Conservation (phyloP, 106 monocot species). For the Platanthera zijinensis region DNA sequence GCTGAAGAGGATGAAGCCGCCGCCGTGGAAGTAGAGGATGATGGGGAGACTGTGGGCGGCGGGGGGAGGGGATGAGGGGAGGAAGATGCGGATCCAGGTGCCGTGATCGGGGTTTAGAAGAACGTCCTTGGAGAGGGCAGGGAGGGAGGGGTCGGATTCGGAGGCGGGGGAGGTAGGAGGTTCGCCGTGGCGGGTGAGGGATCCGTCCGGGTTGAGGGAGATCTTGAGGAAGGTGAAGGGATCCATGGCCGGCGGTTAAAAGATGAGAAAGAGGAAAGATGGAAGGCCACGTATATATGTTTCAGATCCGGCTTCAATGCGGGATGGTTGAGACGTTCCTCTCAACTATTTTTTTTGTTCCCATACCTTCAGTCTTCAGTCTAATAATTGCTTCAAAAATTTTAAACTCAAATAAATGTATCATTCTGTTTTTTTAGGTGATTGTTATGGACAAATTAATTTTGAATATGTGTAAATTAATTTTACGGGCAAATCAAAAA, state of each 20-base stretch:
- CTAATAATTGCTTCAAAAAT: no score
- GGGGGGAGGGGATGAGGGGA: conserved; percentile 1
- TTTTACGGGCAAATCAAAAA: no score
- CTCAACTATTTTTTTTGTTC: no score
- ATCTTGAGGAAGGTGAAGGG: conserved; percentile 27
- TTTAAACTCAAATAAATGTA: no score
- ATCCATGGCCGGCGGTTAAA: not conserved
- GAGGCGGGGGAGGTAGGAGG: not conserved
- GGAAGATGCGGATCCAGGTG: conserved; percentile 32
- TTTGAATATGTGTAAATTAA: no score
- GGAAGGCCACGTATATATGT: no score
- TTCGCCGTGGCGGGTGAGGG: conserved; percentile 11
- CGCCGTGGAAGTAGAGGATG: conserved; percentile 28
- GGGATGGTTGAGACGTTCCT: no score
- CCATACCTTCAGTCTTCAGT: no score
- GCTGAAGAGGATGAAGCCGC: conserved; percentile 37
- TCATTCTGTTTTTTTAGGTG: no score
- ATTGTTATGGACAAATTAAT: no score
- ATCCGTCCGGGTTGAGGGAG: conserved; percentile 35
- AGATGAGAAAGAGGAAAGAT: not conserved
- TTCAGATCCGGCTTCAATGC: no score
- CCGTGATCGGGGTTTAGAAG: conserved; percentile 13
- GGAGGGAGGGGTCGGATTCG: not conserved
- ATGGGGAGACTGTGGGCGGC: conserved; percentile 9
- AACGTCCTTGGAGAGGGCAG: conserved; percentile 16